Evolutionary conservation across 768 basidiomycete species (phyloP), one percentile per base, ranked within the genome.

Genomic region (Hysterangium stoloniferum): DNA sequence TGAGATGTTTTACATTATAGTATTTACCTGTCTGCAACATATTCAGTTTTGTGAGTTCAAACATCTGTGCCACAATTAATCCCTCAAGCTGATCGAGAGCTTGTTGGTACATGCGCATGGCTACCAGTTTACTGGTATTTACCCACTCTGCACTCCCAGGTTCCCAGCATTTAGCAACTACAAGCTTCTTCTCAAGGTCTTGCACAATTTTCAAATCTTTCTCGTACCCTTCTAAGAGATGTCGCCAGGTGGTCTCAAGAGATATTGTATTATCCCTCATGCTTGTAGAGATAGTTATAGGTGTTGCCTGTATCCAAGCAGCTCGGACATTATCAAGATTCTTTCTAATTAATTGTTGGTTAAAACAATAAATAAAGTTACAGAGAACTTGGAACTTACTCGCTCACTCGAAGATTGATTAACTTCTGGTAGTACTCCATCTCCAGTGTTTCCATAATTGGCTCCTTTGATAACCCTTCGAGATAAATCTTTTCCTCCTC

Each of bases 21-120:
- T 11, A 40, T 62, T 38, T 45, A 68, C 68, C 61, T 2, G 61
- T 64, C 1, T 41, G 48, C 1, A 48, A 50, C 28, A 40, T 13
- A 40, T 59, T 59, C n/a, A 64, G 41, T 54, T 63, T 68, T 4
- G 52, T 38, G 2, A 68, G 48, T 47, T 68, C 62, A 37, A 67
- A 61, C 0, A 67, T 49, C 0, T 58, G 45, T 48, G 62, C 60
- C 0, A 66, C 62, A 1, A 67, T 62, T 0, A 67, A 55, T 6
- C 56, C 52, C 31, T 68, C 60, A 0, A 68, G 58, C 4, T 58
- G 47, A 29, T 66, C 62, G 0, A 67, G 48, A 1, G 61, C 64
- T 4, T 32, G 15, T 4, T 53, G 44, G 38, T 61, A 63, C 33
- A 55, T 53, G 3, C 61, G 46, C 31, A 37, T n/a, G 1, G 15